Conservation (phyloP, 345 rosid species). For the Geranium rotundifolium region DNA sequence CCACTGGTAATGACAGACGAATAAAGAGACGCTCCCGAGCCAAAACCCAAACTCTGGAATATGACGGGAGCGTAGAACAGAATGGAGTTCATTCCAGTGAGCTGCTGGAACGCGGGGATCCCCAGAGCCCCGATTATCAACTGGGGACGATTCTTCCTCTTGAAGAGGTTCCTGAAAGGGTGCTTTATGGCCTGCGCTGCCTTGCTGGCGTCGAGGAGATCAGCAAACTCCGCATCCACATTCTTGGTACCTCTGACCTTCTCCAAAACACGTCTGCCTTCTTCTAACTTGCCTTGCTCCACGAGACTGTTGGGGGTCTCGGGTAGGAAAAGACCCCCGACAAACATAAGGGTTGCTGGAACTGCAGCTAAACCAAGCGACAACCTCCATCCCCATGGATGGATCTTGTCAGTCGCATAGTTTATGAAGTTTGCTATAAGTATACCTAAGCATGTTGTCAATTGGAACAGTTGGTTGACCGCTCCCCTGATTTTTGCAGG, state of each 20-base stretch:
- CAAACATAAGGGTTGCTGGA: slow-evolving; percentile 60
- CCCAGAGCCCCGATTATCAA: slow-evolving; percentile 62
- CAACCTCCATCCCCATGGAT: slow-evolving; percentile 88
- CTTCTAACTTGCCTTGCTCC: slow-evolving; percentile 62
- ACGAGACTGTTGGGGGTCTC: slow-evolving; percentile 81
- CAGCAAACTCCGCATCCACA: slow-evolving; percentile 60
- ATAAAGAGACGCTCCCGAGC: slow-evolving; percentile 49
- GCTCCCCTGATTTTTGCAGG: slow-evolving; percentile 79
- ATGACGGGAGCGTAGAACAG: slow-evolving; percentile 80
- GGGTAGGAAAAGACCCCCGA: slow-evolving; percentile 54
- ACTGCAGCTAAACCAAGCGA: slow-evolving; percentile 61
- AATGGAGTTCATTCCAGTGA: slow-evolving; percentile 78
- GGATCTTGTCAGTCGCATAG: slow-evolving; percentile 54
- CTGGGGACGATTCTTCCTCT: slow-evolving; percentile 57
- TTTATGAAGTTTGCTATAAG: slow-evolving; percentile 64
- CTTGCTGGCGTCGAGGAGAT: slow-evolving; percentile 66
- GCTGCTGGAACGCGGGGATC: slow-evolving; percentile 72
- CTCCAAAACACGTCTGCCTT: slow-evolving; percentile 46
- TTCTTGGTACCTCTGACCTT: slow-evolving; percentile 59
- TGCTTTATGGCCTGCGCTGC: slow-evolving; percentile 53
- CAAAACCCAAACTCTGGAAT: slow-evolving; percentile 78
- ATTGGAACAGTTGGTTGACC: slow-evolving; percentile 69
- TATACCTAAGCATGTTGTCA: slow-evolving; percentile 77
- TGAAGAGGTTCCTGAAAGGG: slow-evolving; percentile 60
- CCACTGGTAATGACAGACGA: slow-evolving; percentile 49